Evolutionary conservation across 441 rosid genomes (phyloP), one percentile per base, ranked within the genome.

Genomic region (Populus hybrid): DNA sequence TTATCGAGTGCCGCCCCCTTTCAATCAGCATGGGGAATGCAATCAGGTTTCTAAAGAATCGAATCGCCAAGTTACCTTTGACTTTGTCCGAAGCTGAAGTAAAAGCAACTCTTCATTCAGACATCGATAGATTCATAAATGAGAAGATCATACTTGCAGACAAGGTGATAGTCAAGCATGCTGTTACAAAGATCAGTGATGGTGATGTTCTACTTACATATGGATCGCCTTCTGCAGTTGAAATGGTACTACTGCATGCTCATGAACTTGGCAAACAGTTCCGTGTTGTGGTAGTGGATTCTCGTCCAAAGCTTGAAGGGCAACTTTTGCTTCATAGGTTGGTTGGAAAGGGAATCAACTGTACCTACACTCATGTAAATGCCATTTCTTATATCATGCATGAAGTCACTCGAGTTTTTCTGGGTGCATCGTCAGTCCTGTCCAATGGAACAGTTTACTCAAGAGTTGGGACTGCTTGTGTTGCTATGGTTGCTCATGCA

Each of bases 21-120:
- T 91, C 97, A 29, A 79, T 93, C 71, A 94, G 98, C 85, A 93
- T 93, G 98, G 97, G 98, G 8, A 93, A 94, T 76, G 91, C 94
- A 10, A 93, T 94, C 63, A 87, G 92, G 64, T 94, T 89, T 79
- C 75, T 94, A 67, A 91, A 94, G 80, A 89, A 81, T 84, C 82
- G 83, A 83, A 91, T 94, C 45, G 88, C 96, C n/a, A 91, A 88
- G 85, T 79, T 92, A 74, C 92, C 96, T 66, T 69, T 89, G 80
- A 83, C 93, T 67, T 68, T 86, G 64, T 69, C 92, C 20, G 96
- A 94, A 29, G 84, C 84, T 3, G 95, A 94, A 82, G 96, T 91
- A 77, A 94, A 93, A 83, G 72, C 91, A 71, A 75, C 84, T 80
- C 90, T 94, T 71, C 87, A 69, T 16, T 85, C 90, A 31, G 97